Evolutionary conservation across 1,139 yeast species (phyloP).

Genomic region (Yamadazyma diddensiae): DNA sequence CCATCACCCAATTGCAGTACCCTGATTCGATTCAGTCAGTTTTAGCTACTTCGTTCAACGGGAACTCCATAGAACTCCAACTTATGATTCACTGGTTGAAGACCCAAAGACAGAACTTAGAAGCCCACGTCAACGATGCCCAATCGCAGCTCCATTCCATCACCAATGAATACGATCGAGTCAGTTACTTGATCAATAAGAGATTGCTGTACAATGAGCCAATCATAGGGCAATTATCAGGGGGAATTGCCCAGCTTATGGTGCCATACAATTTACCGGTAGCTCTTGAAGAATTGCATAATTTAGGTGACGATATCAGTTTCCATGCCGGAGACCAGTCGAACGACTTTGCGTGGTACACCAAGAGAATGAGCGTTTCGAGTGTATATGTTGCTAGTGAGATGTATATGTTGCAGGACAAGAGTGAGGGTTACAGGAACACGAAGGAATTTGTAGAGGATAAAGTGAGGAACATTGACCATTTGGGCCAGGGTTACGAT

Average conservation of each 20-base stretch:
- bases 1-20: constrained; percentile 59
- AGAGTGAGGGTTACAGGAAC: constrained; percentile 49
- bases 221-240: constrained; percentile 39
- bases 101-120: constrained; percentile 32
- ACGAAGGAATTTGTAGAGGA: constrained; percentile 66
- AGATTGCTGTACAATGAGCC: constrained; percentile 66
- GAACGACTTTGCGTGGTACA: constrained; percentile 90
- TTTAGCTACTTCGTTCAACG: constrained; percentile 34
- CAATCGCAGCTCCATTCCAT: constrained; percentile 25
- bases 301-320: constrained; percentile 72
- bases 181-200: constrained; percentile 49
- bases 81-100: constrained; percentile 47
- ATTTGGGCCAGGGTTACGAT: constrained; percentile 57
- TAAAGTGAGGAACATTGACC: constrained; percentile 53
- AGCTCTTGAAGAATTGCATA: constrained; percentile 66
- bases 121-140: constrained; percentile 25
- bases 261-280: constrained; percentile 49
- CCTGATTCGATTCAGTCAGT: constrained; percentile 67
- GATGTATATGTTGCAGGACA: constrained; percentile 76
- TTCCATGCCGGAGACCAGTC: constrained; percentile 77
- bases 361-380: constrained; percentile 73
- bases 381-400: constrained; percentile 73
- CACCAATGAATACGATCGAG: constrained; percentile 57
- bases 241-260: constrained; percentile 54
- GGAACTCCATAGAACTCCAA: constrained; percentile 40